Conservation (phyloP, 805 yeast species). For the Isabelozyma rhagii region DNA sequence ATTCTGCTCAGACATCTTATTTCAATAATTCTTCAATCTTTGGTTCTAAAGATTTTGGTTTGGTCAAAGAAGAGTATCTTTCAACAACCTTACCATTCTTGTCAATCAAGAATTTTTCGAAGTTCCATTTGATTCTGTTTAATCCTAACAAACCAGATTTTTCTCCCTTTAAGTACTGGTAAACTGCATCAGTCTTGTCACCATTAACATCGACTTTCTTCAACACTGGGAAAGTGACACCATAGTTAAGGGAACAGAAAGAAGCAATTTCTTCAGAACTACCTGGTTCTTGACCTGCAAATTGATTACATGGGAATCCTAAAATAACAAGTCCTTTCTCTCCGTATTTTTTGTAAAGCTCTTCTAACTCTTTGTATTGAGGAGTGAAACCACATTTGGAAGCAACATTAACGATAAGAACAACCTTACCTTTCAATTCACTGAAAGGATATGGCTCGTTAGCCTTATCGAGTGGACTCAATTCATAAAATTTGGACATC, state of each 20-base stretch:
- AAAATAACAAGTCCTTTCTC: conserved; percentile 62
- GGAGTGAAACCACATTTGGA: conserved; percentile 76
- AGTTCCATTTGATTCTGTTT: conserved; percentile 66
- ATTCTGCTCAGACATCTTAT: neutral
- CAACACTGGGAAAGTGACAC: conserved; percentile 38
- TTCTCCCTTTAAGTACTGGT: conserved; percentile 23
- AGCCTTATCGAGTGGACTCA: conserved; percentile 36
- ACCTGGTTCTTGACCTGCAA: conserved; percentile 77
- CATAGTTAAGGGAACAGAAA: conserved; percentile 17
- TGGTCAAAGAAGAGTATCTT: conserved; percentile 65
- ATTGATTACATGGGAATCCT: conserved; percentile 92
- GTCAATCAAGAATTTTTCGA: conserved; percentile 68
- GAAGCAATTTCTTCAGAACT: conserved; percentile 34
- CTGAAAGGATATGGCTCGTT: conserved; percentile 56
- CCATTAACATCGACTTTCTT: conserved; percentile 38
- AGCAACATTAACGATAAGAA: conserved; percentile 82
- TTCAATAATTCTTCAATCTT: conserved; percentile 58
- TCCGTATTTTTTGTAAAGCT: conserved; percentile 60
- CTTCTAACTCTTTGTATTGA: conserved; percentile 72
- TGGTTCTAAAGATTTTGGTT: conserved; percentile 29
- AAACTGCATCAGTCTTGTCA: conserved; percentile 23
- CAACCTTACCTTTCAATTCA: conserved; percentile 73
- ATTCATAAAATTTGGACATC: conserved; percentile 31
- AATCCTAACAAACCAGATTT: conserved; percentile 32
- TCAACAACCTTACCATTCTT: conserved; percentile 54